Percentiles rank a stretch among this genome's conserved stretches.
phyloP scores from a whole-genome alignment of 768 basidiomycete species.

The Boletus rubropictus region DNA sequence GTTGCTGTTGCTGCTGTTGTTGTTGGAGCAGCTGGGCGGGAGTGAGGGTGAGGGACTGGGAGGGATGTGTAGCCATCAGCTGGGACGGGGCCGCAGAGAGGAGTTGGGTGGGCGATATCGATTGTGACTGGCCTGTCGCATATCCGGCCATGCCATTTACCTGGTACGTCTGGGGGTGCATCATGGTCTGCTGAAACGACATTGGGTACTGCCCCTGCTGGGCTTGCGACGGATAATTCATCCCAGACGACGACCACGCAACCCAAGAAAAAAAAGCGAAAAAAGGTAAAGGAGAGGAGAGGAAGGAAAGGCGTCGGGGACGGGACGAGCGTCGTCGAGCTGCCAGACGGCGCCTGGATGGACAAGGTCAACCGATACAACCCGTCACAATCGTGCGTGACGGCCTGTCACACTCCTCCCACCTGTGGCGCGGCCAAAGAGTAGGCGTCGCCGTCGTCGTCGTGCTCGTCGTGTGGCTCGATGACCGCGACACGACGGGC shows the following conservation, averaged over 20 bases:
- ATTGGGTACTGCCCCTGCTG: conserved; percentile 25
- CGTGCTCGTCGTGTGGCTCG: neutral
- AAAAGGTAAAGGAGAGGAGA: neutral
- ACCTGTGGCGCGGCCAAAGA: conserved; percentile 9
- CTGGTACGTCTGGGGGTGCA: conserved; percentile 17
- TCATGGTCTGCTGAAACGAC: conserved; percentile 19
- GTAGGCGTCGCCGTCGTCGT: neutral
- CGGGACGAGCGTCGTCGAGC: neutral
- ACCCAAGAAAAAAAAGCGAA: neutral
- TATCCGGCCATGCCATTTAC: conserved; percentile 5
- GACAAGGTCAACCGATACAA: conserved; percentile 13
- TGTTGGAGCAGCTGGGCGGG: conserved; percentile 35
- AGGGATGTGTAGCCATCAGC: conserved; percentile 18
- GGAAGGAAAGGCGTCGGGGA: conserved; percentile 1
- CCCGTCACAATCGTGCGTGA: conserved; percentile 24
- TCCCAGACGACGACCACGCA: neutral
- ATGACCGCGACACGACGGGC: neutral
- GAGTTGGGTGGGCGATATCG: conserved; percentile 18
- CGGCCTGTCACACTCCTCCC: conserved; percentile 21
- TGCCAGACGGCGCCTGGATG: conserved; percentile 1
- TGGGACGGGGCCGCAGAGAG: conserved; percentile 7
- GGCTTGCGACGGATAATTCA: conserved; percentile 23
- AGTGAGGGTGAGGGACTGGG: conserved; percentile 26
- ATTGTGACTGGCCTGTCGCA: conserved; percentile 9
- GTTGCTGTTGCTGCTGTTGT: conserved; percentile 35